Conservation (phyloP, 257 asterid species). For the Salvia miltiorrhiza region DNA sequence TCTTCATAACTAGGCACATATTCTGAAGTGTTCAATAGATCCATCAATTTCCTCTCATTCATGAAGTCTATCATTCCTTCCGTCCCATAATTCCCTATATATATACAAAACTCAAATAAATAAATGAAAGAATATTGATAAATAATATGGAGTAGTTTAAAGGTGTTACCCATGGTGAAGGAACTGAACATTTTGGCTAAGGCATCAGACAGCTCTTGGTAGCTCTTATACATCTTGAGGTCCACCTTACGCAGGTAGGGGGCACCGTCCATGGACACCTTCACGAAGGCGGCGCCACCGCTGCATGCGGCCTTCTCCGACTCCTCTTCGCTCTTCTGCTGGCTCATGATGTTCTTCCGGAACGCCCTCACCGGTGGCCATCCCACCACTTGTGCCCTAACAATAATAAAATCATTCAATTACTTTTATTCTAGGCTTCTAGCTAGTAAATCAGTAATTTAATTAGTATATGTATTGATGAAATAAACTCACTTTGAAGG, state of each 20-base stretch:
- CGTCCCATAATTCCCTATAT: constrained; percentile 36
- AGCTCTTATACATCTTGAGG: constrained; percentile 32
- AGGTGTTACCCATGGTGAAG: constrained; percentile 29
- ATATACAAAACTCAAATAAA: background rate
- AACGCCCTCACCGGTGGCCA: constrained; percentile 47
- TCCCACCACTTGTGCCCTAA: constrained; percentile 47
- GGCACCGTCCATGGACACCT: constrained; percentile 52
- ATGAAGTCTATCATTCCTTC: constrained; percentile 42
- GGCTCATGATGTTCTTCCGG: constrained; percentile 36
- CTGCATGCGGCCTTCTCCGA: constrained; percentile 31
- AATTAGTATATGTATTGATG: too few relatives aligned
- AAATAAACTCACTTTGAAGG: constrained; percentile 43
- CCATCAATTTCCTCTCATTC: constrained; percentile 39
- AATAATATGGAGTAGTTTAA: background rate
- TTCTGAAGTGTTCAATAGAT: constrained; percentile 34
- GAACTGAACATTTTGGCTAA: constrained; percentile 42
- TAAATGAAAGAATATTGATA: background rate
- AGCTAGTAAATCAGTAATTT: too few relatives aligned
- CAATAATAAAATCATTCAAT: background rate
- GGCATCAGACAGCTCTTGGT: constrained; percentile 39
- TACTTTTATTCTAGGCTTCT: too few relatives aligned
- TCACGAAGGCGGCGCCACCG: constrained; percentile 35
- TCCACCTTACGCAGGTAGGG: constrained; percentile 45
- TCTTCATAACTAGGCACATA: constrained; percentile 43
- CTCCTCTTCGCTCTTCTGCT: constrained; percentile 26